A percentile compares a stretch with the other conserved stretches of the same genome.
phyloP scores from a whole-genome alignment of 2,329 filamentous ascomycete genomes.

The Talaromyces pinophilus region DNA sequence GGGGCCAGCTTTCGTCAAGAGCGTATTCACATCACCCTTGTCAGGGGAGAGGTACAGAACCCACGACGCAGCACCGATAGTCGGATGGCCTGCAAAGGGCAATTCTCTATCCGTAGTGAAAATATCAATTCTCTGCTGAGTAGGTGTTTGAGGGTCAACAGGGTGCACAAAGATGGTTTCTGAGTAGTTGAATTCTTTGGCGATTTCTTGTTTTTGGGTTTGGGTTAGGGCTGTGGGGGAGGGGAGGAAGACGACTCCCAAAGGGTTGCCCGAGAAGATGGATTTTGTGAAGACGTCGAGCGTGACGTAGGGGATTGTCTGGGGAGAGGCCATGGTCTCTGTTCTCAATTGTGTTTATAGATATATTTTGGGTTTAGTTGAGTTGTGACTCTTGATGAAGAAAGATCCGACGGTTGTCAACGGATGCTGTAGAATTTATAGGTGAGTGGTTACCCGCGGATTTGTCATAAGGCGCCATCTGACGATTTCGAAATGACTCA shows the following conservation, averaged over 20 bases:
- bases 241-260: slow-evolving; percentile 56
- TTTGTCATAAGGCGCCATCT: slow-evolving; percentile 6
- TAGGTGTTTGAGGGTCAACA: slow-evolving; percentile 20
- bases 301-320: slow-evolving; percentile 27
- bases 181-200: slow-evolving; percentile 59
- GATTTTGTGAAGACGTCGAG: slow-evolving; percentile 48
- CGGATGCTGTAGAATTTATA: background rate
- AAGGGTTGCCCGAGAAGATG: slow-evolving; percentile 53
- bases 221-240: slow-evolving; percentile 43
- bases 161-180: slow-evolving; percentile 59
- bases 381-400: background rate
- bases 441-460: background rate
- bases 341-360: background rate
- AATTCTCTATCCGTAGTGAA: slow-evolving; percentile 55
- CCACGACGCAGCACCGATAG: slow-evolving; percentile 58
- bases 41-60: slow-evolving; percentile 36
- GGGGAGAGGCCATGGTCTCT: background rate
- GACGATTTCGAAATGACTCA: slow-evolving; percentile 1
- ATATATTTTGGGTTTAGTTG: background rate
- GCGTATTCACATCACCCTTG: slow-evolving; percentile 30
- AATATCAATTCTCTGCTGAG: slow-evolving; percentile 50
- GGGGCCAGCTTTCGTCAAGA: slow-evolving; percentile 60
- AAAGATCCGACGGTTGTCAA: background rate
- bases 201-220: slow-evolving; percentile 55
- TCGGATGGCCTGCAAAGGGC: slow-evolving; percentile 61